phyloP scores from a whole-genome alignment of 345 rosid genomes.

The Hibiscus mutabilis region DNA sequence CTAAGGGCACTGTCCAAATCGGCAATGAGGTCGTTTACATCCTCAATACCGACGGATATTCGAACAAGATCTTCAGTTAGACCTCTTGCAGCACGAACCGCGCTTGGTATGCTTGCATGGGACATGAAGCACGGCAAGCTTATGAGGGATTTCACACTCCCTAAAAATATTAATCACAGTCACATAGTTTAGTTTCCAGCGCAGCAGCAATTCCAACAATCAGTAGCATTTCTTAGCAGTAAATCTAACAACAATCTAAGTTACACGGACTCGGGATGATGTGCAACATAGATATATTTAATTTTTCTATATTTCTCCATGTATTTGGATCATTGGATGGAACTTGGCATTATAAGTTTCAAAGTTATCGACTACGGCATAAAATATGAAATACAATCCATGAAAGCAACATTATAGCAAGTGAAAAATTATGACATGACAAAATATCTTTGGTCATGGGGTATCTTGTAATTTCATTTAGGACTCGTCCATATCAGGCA shows the following conservation, averaged over 20 bases:
- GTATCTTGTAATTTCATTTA: neutral
- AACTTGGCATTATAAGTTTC: neutral
- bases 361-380: neutral
- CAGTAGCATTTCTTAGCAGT: neutral
- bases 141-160: slow-evolving; percentile 93
- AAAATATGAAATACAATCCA: neutral
- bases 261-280: neutral
- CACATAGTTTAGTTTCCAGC: neutral
- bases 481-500: neutral
- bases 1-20: slow-evolving; percentile 72
- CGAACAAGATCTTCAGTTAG: slow-evolving; percentile 85
- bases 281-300: neutral
- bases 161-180: slow-evolving; percentile 22
- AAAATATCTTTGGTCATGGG: neutral
- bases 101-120: slow-evolving; percentile 83
- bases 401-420: neutral
- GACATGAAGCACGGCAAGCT: slow-evolving; percentile 99
- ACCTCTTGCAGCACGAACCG: slow-evolving; percentile 85
- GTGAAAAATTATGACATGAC: neutral
- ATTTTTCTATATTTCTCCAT: neutral
- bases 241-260: neutral
- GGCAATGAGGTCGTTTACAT: slow-evolving; percentile 76
- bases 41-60: slow-evolving; percentile 88
- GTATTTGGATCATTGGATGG: neutral
- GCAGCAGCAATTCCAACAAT: neutral